Base-by-base conservation (phyloP, 495 filamentous ascomycete species). In the Penicillium verhagenii region DNA sequence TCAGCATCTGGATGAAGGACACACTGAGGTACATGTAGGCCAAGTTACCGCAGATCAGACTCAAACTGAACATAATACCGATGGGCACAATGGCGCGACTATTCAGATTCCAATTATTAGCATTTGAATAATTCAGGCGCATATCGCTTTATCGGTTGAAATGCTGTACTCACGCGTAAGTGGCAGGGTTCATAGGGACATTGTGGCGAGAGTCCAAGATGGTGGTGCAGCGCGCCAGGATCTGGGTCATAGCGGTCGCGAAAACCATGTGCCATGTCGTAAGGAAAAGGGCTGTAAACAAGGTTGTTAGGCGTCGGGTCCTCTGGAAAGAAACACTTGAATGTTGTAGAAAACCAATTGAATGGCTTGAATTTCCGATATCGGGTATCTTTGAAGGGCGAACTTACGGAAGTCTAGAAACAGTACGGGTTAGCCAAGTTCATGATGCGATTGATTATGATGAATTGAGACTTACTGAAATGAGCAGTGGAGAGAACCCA, bases 1-100 rank as follows among this genome's bases (percentile, higher is more conserved):
- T 96, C 64, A 96, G 80, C 91, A 96, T 96, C 79, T 96, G 91
- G 65, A 96, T 95, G 73, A 96, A 96, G 37, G 90, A 83, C 51
- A 95, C 90, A 65, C 85, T 88, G 57, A 96, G 84, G 72, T 92
- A 92, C 53, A 96, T 80, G 69, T 95, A 96, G 53, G 91, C 87
- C 65, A 91, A 74, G 73, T 96, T 95, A 59, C 90, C 87, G 75
- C 88, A 95, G 64, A 96, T 94, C 76, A 96, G 81, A 72, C 86
- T 90, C 75, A 94, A 79, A 68, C 85, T 89, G 82, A 94, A 96
- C 77, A 91, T 91, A 67, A 92, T 66, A 50, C 90, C 91, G 66
- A 96, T 95, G 33, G 91, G 91, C 19, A 95, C 83, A 68, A 96
- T 93, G 39, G 89, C 89, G 57, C 88, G 82, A 25, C 70, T 73